These are phyloP conservation scores for Porphyrellus sp. DNA, from an alignment of 1,284 basidiomycete species.

Conservation along the genomic window DNA sequence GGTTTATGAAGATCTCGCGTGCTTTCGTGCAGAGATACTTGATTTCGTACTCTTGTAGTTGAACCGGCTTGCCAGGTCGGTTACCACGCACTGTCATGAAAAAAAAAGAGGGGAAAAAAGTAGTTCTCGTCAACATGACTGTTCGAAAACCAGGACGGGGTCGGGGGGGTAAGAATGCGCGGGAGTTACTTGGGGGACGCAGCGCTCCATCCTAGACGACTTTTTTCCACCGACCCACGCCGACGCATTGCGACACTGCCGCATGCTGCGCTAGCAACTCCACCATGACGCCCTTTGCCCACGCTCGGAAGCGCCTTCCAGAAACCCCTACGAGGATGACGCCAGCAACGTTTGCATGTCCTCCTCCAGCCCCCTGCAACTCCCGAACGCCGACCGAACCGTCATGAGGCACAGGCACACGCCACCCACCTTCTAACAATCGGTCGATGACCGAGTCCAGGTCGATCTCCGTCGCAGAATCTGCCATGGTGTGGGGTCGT, in stretches of 20 bases:
- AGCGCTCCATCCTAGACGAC: slow-evolving; percentile 1
- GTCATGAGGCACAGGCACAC: slow-evolving; percentile 31
- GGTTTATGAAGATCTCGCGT: slow-evolving; percentile 94
- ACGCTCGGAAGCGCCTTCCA: not conserved
- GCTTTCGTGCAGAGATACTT: slow-evolving; percentile 94
- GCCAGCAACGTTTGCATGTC: slow-evolving; percentile 1
- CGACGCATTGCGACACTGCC: slow-evolving; percentile 18
- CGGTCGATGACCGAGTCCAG: slow-evolving; percentile 98
- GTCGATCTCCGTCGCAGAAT: slow-evolving; percentile 84
- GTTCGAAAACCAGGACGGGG: slow-evolving; percentile 1
- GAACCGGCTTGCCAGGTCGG: slow-evolving; percentile 90
- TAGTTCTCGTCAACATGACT: slow-evolving; percentile 15
- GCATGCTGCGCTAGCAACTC: slow-evolving; percentile 11
- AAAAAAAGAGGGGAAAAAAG: slow-evolving; percentile 19
- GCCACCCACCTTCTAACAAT: slow-evolving; percentile 86
- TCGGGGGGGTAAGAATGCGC: slow-evolving; percentile 1
- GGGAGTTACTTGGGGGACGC: not conserved
- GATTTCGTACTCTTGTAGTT: slow-evolving; percentile 94
- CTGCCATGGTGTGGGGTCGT: slow-evolving; percentile 46
- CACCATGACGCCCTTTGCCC: slow-evolving; percentile 10
- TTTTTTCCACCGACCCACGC: slow-evolving; percentile 14
- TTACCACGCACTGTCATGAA: slow-evolving; percentile 76
- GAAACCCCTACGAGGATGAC: not conserved
- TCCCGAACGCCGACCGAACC: slow-evolving; percentile 20
- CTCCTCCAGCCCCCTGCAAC: slow-evolving; percentile 5